These are phyloP conservation scores for Heliocybe sulcata DNA, from an alignment of 1,284 basidiomycete genomes.

Conservation along the genomic window DNA sequence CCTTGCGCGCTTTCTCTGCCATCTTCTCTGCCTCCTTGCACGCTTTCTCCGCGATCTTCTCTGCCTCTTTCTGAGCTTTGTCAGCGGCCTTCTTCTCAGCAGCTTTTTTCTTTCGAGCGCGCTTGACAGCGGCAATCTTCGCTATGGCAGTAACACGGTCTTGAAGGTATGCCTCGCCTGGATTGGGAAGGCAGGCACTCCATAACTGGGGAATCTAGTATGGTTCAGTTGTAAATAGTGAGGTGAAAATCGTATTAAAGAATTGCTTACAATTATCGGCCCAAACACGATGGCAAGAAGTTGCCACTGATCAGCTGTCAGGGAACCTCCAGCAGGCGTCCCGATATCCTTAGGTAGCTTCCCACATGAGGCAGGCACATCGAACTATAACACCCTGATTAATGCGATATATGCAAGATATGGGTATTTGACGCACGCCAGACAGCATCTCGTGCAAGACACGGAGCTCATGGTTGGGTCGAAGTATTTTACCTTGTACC, in stretches of 20 bases:
- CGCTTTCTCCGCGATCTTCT: not conserved
- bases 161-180: not conserved
- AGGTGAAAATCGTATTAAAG: not conserved
- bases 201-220: slow-evolving; percentile 17
- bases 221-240: not conserved
- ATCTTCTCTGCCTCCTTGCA: not conserved
- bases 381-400: slow-evolving; percentile 8
- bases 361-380: slow-evolving; percentile 15
- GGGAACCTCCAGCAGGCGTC: slow-evolving; percentile 23
- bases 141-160: no score
- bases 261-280: slow-evolving; percentile 18
- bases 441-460: slow-evolving; percentile 17
- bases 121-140: no score
- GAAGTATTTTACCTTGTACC: slow-evolving; percentile 20
- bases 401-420: not conserved
- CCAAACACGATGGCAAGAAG: slow-evolving; percentile 17
- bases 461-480: slow-evolving; percentile 15
- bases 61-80: no score
- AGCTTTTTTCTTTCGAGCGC: no score
- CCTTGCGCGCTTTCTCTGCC: slow-evolving; percentile 1
- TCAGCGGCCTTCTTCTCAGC: no score
- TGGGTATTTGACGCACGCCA: slow-evolving; percentile 9
- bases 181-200: slow-evolving; percentile 7
- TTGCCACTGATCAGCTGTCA: slow-evolving; percentile 27
- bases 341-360: slow-evolving; percentile 22